Evolutionary conservation across 345 rosid species (phyloP).

Genomic region (thale cress (Arabidopsis thaliana)): TAIR10.1 NC_003070.9:11264001-11264500

Average conservation of each 20-base stretch:
- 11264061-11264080: conserved; percentile 36
- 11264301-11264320: conserved; percentile 95
- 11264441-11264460: not conserved
- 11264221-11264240: conserved; percentile 76
- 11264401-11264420: not conserved
- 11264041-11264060: conserved; percentile 49
- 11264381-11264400: not conserved
- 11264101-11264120: conserved; percentile 59
- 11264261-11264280: conserved; percentile 67
- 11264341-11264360: conserved; percentile 54
- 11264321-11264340: conserved; percentile 77
- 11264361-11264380: not conserved
- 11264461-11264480: conserved; percentile 8
- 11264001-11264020: conserved; percentile 67
- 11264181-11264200: conserved; percentile 65
- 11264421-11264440: not conserved
- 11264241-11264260: conserved; percentile 72
- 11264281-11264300: conserved; percentile 78
- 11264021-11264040: conserved; percentile 59
- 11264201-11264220: conserved; percentile 79
- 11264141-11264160: conserved; percentile 69
- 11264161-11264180: conserved; percentile 49
- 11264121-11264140: conserved; percentile 58
- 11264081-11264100: conserved; percentile 56
- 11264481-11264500: not conserved